Evolutionary conservation across 2,329 filamentous ascomycete genomes (phyloP).

Genomic region (Aspergillus fructus): DNA sequence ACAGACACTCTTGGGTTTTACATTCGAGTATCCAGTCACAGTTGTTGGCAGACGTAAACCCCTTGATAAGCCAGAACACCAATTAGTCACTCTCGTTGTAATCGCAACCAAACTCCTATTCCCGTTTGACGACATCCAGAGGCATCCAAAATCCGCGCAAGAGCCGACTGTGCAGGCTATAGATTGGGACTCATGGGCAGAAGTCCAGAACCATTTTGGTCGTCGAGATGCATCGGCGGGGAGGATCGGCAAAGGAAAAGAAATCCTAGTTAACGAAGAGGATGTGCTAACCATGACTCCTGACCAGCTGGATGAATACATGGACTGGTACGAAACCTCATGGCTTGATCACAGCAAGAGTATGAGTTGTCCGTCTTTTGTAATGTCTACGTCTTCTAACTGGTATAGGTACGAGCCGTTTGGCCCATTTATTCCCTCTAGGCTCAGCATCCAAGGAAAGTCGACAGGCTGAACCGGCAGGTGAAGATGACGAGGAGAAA

Average conservation of each 20-base stretch:
- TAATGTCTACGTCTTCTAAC: background rate
- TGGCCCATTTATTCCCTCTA: conserved; percentile 46
- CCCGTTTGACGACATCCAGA: conserved; percentile 63
- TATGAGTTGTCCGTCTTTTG: conserved; percentile 12
- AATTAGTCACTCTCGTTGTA: conserved; percentile 69
- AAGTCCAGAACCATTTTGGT: conserved; percentile 46
- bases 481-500: conserved; percentile 24
- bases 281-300: conserved; percentile 63
- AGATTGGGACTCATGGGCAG: conserved; percentile 71
- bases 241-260: conserved; percentile 46
- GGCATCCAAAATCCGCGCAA: conserved; percentile 50
- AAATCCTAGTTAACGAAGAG: conserved; percentile 58
- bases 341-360: conserved; percentile 47
- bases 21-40: conserved; percentile 53
- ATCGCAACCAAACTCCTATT: conserved; percentile 77
- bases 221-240: conserved; percentile 30
- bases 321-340: conserved; percentile 74
- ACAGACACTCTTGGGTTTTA: conserved; percentile 55
- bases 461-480: conserved; percentile 5
- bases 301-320: conserved; percentile 68
- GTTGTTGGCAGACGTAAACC: conserved; percentile 38
- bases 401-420: conserved; percentile 26
- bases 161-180: conserved; percentile 63
- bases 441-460: conserved; percentile 21
- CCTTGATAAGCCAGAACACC: conserved; percentile 69